Evolutionary conservation across 2,329 filamentous ascomycete species (phyloP), one percentile per base, ranked within the genome.

Genomic region (Podosphaera fusca): DNA sequence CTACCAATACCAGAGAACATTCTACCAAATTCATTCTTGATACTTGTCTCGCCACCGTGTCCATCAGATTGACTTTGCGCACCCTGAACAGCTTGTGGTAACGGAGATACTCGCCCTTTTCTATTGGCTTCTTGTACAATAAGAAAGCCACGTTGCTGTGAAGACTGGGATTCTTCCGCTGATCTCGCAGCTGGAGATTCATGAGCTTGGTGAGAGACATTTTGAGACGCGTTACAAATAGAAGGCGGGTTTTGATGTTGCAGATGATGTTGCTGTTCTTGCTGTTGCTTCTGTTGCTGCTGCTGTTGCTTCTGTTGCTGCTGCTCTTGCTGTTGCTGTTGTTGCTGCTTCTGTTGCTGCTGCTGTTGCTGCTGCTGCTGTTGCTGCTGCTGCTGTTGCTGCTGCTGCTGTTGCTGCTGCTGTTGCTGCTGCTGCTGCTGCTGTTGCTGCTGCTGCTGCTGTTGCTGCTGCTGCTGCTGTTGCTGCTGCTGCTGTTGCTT

Each of bases 1-100:
- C 79, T 82, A 14, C 81, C 89, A 62, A 96, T 87, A n/a, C 90
- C 90, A 21, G 87, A 87, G 70, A 95, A 95, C 76, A 95, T 94
- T 60, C 87, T 82, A 34, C 89, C 89, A 67, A 95, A 89, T 67
- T 95, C 90, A 67, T 82, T 94, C 74, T 95, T 95, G 66, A 95
- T 94, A 49, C 85, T 85, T 9, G 87, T 85, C 67, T 95, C 88
- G 14, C 83, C 85, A 12, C 81, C 80, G 4, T 87, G 86, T 2
- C 85, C 86, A 56, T 85, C 77, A 45, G 85, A 78, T 63, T 88
- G 85, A 14, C 83, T 80, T 67, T 95, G 89, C 1, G 86, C 89
- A 30, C 90, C 90, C 67, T 95, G 89, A 0, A 95, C 89, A 30
- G 90, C 89, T 69, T 95, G 90, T 0, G 90, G 90, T 14, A 95